Evolutionary conservation across 2,329 filamentous ascomycete species (phyloP).

Genomic region (Xylaria sp.): DNA sequence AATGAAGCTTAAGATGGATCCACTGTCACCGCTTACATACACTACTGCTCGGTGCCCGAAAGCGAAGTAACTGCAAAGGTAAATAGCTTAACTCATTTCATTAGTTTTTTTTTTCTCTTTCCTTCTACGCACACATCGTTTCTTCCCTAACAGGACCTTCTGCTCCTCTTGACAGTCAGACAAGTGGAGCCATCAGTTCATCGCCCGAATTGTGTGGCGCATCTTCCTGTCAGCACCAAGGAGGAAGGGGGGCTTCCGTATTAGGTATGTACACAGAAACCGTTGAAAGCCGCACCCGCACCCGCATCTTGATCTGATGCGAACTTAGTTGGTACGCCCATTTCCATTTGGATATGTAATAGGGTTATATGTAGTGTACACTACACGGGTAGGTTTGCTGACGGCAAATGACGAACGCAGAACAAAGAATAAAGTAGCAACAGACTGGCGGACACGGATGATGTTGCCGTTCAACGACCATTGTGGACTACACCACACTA

Average conservation of each 20-base stretch:
- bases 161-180: constrained; percentile 33
- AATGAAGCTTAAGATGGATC: constrained; percentile 18
- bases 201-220: constrained; percentile 4
- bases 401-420: neutral
- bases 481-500: neutral
- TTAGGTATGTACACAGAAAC: neutral
- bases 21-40: neutral
- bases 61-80: constrained; percentile 13
- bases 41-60: constrained; percentile 15
- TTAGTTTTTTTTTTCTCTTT: neutral
- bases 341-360: constrained; percentile 4
- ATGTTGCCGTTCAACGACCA: neutral
- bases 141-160: constrained; percentile 13
- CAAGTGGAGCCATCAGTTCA: constrained; percentile 21
- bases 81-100: constrained; percentile 14
- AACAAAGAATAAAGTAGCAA: neutral
- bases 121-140: neutral
- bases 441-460: neutral
- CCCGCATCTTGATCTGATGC: constrained; percentile 17
- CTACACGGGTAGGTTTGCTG: neutral
- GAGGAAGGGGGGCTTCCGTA: constrained; percentile 1
- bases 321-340: neutral
- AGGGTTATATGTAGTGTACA: neutral
- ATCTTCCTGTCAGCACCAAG: constrained; percentile 34
- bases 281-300: constrained; percentile 31